Conservation (phyloP, 164 flowering plant species). For the Liriodendron chinense region DNA sequence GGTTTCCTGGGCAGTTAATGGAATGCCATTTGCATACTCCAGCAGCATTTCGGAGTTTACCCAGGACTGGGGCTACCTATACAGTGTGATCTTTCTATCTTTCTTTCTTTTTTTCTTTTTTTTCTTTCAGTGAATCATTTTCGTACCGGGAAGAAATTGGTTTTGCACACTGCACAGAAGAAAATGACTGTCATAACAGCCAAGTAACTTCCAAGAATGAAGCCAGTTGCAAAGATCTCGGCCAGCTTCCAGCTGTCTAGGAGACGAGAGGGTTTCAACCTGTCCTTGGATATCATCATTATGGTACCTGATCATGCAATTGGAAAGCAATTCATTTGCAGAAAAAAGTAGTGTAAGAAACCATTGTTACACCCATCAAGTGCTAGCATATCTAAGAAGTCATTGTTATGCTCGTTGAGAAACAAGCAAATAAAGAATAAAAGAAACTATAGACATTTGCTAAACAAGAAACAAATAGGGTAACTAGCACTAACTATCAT, state of each 20-base stretch:
- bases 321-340: background rate
- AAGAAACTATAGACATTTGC: background rate
- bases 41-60: no score
- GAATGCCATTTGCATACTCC: no score
- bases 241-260: slow-evolving; percentile 93
- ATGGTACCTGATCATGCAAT: slow-evolving; percentile 66
- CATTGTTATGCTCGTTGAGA: no score
- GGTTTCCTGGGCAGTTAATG: background rate
- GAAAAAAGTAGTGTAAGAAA: slow-evolving; percentile 1
- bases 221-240: slow-evolving; percentile 82
- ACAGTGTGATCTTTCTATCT: no score
- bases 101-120: no score
- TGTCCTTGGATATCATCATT: slow-evolving; percentile 89
- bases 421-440: no score
- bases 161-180: slow-evolving; percentile 87
- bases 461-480: background rate
- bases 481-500: slow-evolving; percentile 58
- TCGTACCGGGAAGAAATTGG: slow-evolving; percentile 83
- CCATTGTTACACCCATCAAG: background rate
- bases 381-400: no score
- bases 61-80: no score
- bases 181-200: slow-evolving; percentile 92
- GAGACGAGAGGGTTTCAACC: slow-evolving; percentile 80
- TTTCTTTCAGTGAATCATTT: background rate
- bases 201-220: slow-evolving; percentile 79